Conservation (phyloP, 1,284 basidiomycete genomes). For the Sporisorium sorghi region DNA sequence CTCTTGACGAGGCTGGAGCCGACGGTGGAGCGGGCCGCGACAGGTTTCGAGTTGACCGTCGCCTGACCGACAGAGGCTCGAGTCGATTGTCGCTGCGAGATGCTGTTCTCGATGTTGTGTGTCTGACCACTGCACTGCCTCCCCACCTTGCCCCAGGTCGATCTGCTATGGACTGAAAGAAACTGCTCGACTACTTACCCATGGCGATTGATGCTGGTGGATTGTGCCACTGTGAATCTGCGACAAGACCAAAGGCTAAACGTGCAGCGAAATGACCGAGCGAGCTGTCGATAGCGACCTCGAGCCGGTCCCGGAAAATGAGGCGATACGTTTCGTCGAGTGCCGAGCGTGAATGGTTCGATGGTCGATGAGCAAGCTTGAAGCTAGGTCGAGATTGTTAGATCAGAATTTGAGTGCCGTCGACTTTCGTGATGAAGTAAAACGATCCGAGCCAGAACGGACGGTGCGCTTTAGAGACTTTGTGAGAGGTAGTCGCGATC, state of each 20-base stretch:
- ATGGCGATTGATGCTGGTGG: not conserved
- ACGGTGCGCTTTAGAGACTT: not conserved
- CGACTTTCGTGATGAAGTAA: not conserved
- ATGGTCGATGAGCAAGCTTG: not conserved
- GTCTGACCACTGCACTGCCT: not conserved
- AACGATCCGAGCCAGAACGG: not conserved
- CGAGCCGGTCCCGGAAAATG: not conserved
- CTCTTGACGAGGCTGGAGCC: not conserved
- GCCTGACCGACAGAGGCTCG: not conserved
- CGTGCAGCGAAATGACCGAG: not conserved
- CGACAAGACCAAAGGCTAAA: too few species aligned
- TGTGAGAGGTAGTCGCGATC: too few species aligned
- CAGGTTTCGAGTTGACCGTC: too few species aligned
- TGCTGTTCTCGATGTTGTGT: not conserved
- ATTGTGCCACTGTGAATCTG: not conserved
- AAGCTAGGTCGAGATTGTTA: not conserved
- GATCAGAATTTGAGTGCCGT: not conserved
- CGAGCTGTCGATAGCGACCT: not conserved
- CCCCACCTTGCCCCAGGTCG: not conserved
- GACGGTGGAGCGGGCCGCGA: not conserved
- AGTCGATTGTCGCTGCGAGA: not conserved
- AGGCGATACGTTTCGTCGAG: not conserved
- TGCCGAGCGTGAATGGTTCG: not conserved
- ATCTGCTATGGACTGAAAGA: too few species aligned
- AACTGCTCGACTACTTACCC: conserved; percentile 1